These are phyloP conservation scores for Phytophthora nicotianae DNA, from an alignment of 352 stramenopile genomes.

Conservation along the genomic window DNA sequence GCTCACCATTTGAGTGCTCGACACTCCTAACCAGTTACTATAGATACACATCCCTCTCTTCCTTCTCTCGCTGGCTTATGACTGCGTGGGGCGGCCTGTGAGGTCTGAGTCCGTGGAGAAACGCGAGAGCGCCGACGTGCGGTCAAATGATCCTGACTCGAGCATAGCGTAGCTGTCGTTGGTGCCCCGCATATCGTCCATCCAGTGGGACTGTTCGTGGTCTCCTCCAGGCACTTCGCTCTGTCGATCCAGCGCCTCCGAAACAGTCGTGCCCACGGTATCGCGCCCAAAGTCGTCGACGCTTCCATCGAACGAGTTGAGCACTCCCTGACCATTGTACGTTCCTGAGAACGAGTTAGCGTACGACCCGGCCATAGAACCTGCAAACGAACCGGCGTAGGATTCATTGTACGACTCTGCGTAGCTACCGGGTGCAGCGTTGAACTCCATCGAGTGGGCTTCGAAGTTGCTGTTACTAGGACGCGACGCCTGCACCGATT, in stretches of 20 bases:
- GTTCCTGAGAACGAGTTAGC: slow-evolving; percentile 48
- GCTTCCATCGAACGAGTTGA: slow-evolving; percentile 59
- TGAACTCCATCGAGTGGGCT: slow-evolving; percentile 60
- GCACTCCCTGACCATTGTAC: slow-evolving; percentile 57
- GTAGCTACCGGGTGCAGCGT: slow-evolving; percentile 46
- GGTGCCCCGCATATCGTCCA: slow-evolving; percentile 82
- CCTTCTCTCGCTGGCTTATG: slow-evolving; percentile 31
- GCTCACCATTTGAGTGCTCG: slow-evolving; percentile 13
- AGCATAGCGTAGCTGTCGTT: slow-evolving; percentile 87
- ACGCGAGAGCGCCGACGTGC: slow-evolving; percentile 69
- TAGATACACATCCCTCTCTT: slow-evolving; percentile 39
- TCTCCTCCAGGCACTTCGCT: slow-evolving; percentile 31
- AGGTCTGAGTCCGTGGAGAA: slow-evolving; percentile 82
- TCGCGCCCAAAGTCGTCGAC: slow-evolving; percentile 45
- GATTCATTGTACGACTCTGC: slow-evolving; percentile 65
- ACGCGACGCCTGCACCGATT: slow-evolving; percentile 44
- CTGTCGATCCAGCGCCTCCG: slow-evolving; percentile 32
- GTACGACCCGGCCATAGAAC: slow-evolving; percentile 45
- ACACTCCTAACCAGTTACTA: slow-evolving; percentile 47
- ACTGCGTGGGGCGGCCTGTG: slow-evolving; percentile 34
- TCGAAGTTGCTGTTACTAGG: slow-evolving; percentile 58
- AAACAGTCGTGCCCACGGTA: slow-evolving; percentile 38
- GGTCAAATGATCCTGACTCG: slow-evolving; percentile 73
- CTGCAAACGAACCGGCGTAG: slow-evolving; percentile 45
- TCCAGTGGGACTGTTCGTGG: slow-evolving; percentile 62